Evolutionary conservation across 2,329 filamentous ascomycete species (phyloP).

Genomic region (Beauveria varroae): DNA sequence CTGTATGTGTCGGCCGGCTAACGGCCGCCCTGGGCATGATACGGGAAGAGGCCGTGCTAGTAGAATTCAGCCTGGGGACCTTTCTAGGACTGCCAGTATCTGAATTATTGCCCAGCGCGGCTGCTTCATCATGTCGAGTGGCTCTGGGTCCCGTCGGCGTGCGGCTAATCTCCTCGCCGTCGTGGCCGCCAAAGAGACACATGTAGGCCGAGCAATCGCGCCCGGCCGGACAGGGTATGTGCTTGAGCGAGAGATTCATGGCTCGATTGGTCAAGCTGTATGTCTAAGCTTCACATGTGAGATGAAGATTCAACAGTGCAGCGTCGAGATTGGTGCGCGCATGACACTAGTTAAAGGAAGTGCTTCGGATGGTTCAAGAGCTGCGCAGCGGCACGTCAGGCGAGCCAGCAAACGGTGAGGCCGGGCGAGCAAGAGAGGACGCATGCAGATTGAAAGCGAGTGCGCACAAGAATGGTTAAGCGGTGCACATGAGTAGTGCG

Average conservation of each 20-base stretch:
- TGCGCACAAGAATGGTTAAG: neutral
- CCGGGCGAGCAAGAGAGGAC: neutral
- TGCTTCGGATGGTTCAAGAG: neutral
- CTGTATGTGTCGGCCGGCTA: neutral
- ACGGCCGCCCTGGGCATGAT: neutral
- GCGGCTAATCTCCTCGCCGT: constrained; percentile 26
- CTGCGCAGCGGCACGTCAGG: neutral
- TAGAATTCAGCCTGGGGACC: neutral
- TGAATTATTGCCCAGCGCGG: neutral
- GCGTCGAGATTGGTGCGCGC: neutral
- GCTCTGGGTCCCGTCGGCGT: neutral
- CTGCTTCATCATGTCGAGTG: neutral
- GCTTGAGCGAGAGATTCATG: constrained; percentile 37
- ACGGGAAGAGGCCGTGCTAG: neutral
- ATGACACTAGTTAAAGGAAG: neutral
- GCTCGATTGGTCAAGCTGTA: neutral
- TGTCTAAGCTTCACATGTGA: neutral
- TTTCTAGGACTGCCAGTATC: neutral
- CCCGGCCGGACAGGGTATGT: constrained; percentile 43
- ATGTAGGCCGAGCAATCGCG: constrained; percentile 40
- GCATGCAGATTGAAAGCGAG: neutral
- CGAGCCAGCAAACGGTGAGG: neutral
- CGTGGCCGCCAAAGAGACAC: constrained; percentile 36
- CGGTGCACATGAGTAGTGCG: neutral
- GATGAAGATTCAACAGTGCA: neutral